Evolutionary conservation across 345 rosid genomes (phyloP).

Genomic region (Eucalyptus caleyi): DNA sequence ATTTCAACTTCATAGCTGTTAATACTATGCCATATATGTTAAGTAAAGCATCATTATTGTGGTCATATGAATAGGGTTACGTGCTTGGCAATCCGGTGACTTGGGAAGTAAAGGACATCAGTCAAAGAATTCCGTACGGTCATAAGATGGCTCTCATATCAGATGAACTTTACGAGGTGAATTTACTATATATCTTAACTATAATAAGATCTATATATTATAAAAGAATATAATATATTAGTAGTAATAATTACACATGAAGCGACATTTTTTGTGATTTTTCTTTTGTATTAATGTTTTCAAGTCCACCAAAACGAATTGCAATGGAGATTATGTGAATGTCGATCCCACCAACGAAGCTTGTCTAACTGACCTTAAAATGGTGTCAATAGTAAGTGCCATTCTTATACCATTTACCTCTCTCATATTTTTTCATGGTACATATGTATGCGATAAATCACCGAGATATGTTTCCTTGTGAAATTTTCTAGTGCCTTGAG

Average conservation of each 20-base stretch:
- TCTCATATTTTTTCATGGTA: not conserved
- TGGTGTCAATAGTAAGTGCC: not conserved
- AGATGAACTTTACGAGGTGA: constrained; percentile 42
- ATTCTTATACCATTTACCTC: not conserved
- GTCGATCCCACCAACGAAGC: not conserved
- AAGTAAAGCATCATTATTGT: not conserved
- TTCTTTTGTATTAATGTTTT: not conserved
- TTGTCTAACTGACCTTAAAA: not conserved
- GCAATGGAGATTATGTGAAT: constrained; percentile 4
- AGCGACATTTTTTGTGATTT: not conserved
- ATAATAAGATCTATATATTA: not conserved
- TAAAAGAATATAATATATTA: not conserved
- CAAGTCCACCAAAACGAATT: not conserved
- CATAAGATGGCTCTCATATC: constrained; percentile 46
- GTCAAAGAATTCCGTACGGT: constrained; percentile 13
- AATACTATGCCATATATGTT: not conserved
- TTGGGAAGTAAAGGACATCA: not conserved
- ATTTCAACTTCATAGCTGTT: not conserved
- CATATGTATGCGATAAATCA: not conserved
- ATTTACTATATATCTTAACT: not conserved
- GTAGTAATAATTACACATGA: not conserved
- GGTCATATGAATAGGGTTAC: constrained; percentile 20
- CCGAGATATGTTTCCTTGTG: not conserved
- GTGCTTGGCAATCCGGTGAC: constrained; percentile 33
- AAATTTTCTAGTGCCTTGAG: not conserved